These are phyloP conservation scores for Penicillium silybi DNA, from an alignment of 495 filamentous ascomycete genomes.

Conservation along the genomic window DNA sequence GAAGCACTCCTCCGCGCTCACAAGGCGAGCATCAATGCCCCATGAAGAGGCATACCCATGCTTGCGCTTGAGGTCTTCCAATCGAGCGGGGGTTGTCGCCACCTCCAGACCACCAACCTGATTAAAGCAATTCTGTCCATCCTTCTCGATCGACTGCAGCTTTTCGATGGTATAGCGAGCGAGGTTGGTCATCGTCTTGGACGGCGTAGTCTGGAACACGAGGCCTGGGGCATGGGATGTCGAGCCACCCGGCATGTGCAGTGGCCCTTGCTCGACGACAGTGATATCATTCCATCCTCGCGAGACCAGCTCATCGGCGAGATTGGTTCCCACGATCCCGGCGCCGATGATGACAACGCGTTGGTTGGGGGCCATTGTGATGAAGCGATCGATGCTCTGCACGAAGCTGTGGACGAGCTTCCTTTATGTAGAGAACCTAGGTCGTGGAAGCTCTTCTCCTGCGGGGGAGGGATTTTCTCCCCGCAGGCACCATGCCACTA, in stretches of 20 bases:
- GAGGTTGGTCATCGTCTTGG: slow-evolving; percentile 48
- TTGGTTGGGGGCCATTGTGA: slow-evolving; percentile 22
- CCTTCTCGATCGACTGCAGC: slow-evolving; percentile 37
- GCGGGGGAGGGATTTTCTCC: slow-evolving; percentile 12
- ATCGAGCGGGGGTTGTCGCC: slow-evolving; percentile 45
- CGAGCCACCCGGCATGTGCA: slow-evolving; percentile 49
- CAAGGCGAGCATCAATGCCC: slow-evolving; percentile 42
- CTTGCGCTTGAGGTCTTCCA: slow-evolving; percentile 49
- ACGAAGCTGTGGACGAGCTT: slow-evolving; percentile 1
- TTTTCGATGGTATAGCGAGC: slow-evolving; percentile 49
- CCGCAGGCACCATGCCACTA: slow-evolving; percentile 12
- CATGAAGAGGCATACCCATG: slow-evolving; percentile 47
- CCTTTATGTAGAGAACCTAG: slow-evolving; percentile 6
- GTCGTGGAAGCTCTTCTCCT: slow-evolving; percentile 1
- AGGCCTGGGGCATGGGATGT: slow-evolving; percentile 51
- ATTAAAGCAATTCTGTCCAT: slow-evolving; percentile 45
- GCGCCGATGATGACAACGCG: slow-evolving; percentile 51
- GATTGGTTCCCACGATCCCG: slow-evolving; percentile 50
- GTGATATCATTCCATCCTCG: slow-evolving; percentile 50
- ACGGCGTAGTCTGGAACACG: slow-evolving; percentile 48
- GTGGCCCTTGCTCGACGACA: slow-evolving; percentile 51
- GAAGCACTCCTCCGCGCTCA: slow-evolving; percentile 41
- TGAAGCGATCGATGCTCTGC: slow-evolving; percentile 1
- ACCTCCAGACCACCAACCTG: slow-evolving; percentile 49
- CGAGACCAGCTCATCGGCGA: slow-evolving; percentile 49